Conservation (phyloP, 495 filamentous ascomycete genomes). For the Penicillium angulare region DNA sequence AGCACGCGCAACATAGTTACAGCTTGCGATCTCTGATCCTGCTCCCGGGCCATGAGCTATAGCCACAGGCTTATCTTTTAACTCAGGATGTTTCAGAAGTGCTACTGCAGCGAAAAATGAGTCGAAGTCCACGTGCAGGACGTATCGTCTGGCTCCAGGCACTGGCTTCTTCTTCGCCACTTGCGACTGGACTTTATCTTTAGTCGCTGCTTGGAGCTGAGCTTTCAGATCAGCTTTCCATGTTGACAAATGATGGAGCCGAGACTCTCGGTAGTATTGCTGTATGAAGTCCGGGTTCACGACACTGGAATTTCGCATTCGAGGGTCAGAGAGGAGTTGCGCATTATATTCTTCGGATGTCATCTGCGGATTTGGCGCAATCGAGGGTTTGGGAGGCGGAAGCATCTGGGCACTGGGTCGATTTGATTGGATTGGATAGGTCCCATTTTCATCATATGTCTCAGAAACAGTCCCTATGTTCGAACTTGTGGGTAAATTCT, state of each 20-base stretch:
- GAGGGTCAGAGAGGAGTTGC: conserved; percentile 73
- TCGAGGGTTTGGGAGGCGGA: conserved; percentile 5
- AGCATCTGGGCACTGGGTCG: conserved; percentile 4
- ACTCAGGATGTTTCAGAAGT: conserved; percentile 70
- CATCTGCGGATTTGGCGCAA: conserved; percentile 43
- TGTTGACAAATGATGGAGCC: conserved; percentile 88
- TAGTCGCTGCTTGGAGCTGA: conserved; percentile 73
- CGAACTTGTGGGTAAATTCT: neutral
- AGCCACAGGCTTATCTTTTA: conserved; percentile 76
- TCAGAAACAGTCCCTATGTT: no score
- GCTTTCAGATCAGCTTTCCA: conserved; percentile 95
- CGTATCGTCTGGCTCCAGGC: conserved; percentile 69
- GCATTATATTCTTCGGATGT: conserved; percentile 93
- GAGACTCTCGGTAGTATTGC: conserved; percentile 90
- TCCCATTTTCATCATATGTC: neutral
- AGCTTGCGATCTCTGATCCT: conserved; percentile 93
- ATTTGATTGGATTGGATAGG: neutral
- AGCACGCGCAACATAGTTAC: conserved; percentile 86
- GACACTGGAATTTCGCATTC: conserved; percentile 78
- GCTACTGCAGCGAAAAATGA: conserved; percentile 97
- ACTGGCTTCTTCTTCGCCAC: conserved; percentile 44
- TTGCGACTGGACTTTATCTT: conserved; percentile 62
- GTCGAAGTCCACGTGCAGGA: conserved; percentile 96
- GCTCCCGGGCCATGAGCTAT: conserved; percentile 79
- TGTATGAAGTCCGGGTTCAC: conserved; percentile 90